A percentile compares a stretch with the other conserved stretches of the same genome.
Conservation (phyloP, 1,284 basidiomycete species). For the Takashimella koratensis region DNA sequence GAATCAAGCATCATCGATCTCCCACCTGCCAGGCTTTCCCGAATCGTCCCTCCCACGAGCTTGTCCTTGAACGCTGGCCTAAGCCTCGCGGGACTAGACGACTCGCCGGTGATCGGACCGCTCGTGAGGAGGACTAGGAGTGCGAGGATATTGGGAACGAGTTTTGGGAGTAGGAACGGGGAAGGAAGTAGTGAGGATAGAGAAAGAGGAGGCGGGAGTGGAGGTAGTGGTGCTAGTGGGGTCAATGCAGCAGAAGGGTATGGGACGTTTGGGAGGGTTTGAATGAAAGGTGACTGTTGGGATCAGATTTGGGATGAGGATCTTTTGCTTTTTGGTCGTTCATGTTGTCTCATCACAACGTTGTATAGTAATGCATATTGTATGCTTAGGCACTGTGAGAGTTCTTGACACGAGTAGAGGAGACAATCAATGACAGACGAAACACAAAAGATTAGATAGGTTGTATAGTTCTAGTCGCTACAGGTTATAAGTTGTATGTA, state of each 20-base stretch:
- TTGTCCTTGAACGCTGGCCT: constrained; percentile 18
- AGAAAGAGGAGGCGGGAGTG: not conserved
- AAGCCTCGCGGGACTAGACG: constrained; percentile 4
- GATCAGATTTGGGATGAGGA: not conserved
- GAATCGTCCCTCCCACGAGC: constrained; percentile 19
- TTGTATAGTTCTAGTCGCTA: no score
- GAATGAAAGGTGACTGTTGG: not conserved
- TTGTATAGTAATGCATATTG: no score
- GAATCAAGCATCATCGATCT: constrained; percentile 36
- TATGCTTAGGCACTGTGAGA: no score
- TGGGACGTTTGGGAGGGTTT: constrained; percentile 18
- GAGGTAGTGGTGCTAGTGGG: no score
- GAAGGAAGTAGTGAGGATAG: constrained; percentile 1
- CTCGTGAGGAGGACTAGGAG: constrained; percentile 21
- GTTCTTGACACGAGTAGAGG: no score
- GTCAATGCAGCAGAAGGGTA: no score
- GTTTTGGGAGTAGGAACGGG: constrained; percentile 16
- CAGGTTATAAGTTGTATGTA: no score
- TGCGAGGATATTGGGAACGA: constrained; percentile 23
- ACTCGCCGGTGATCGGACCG: constrained; percentile 18
- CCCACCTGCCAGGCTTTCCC: constrained; percentile 21
- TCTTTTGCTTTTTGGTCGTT: no score
- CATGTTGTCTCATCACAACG: no score
- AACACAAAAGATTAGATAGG: no score
- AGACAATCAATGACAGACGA: no score